Conservation (phyloP, 129 eudicot species). For the Cynara cardunculus region DNA sequence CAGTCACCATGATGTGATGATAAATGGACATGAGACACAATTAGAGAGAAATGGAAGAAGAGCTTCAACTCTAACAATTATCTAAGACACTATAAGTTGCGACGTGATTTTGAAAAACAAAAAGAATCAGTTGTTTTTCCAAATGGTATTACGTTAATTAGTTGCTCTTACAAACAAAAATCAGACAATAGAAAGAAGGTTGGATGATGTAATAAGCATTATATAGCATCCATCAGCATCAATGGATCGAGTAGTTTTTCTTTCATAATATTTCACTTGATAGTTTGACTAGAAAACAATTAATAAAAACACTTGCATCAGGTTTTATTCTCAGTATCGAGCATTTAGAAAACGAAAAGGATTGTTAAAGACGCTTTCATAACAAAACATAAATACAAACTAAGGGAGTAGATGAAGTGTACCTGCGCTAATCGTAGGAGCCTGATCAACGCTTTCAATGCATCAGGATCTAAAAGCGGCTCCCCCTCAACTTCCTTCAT, state of each 20-base stretch:
- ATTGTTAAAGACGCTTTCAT: background rate
- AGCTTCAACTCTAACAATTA: background rate
- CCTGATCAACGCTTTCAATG: conserved; percentile 76
- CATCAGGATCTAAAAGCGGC: conserved; percentile 87
- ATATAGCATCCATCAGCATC: background rate
- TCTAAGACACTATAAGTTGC: background rate
- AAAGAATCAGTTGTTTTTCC: background rate
- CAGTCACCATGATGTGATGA: background rate
- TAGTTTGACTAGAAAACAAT: background rate
- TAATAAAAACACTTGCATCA: background rate
- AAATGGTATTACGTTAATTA: background rate
- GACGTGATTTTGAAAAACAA: background rate
- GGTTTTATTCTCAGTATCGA: background rate
- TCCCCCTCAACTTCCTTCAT: conserved; percentile 94
- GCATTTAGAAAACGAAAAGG: background rate
- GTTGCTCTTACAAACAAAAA: background rate
- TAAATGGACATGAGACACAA: background rate
- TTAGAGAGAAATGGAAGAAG: background rate
- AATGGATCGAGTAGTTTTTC: background rate
- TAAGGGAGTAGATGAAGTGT: conserved; percentile 6
- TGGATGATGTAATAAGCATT: background rate
- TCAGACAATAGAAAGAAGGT: background rate
- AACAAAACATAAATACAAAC: background rate
- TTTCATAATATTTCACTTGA: background rate
- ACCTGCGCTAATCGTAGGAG: conserved; percentile 90